Evolutionary conservation across 352 stramenopile genomes (phyloP), one percentile per base, ranked within the genome.

Genomic region (Pythium grandisporangium): DNA sequence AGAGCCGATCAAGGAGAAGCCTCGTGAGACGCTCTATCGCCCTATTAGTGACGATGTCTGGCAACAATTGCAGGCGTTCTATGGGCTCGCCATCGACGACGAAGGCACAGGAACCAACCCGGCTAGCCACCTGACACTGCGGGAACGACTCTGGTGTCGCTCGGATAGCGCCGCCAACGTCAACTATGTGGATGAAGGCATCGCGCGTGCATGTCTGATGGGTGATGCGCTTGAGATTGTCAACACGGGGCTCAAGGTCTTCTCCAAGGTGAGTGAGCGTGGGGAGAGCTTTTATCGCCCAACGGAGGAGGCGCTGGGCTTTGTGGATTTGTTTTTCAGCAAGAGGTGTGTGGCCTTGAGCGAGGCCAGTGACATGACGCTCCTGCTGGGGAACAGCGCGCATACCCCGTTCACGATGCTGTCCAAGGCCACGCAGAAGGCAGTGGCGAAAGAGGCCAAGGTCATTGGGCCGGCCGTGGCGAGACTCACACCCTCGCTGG

Each of bases 191-290:
- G 69, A 89, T 35, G 61, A 79, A 37, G 62, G 66, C 27, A 90
- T 88, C 16, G 66, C 63, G 2, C 45, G 63, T 7, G 58, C 63
- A 6, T 92, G 79, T 44, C 55, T 92, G 4, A 63, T 60, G 16
- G 79, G 76, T 30, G 72, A 88, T 42, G 72, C 72, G 7, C 61
- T 89, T 27, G 64, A 95, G 72, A 86, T 97, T 47, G 77, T 97
- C n/a, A 93, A 96, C 55, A 95, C 84, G 34, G 88, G 88, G 5
- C 75, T 96, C 41, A 90, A 91, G 48, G 73, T 93, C 4, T 96
- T 96, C 43, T 76, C 78, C 12, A 95, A 93, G 38, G 55, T 79
- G 24, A 78, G 61, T 2, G 69, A 85, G 22, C 51, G 60, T 16
- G 67, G 70, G 3, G 66, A 88, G 37, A 71, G 70, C 10, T 86